These are phyloP conservation scores for Gautieria morchelliformis DNA, from an alignment of 768 basidiomycete genomes.

Conservation along the genomic window DNA sequence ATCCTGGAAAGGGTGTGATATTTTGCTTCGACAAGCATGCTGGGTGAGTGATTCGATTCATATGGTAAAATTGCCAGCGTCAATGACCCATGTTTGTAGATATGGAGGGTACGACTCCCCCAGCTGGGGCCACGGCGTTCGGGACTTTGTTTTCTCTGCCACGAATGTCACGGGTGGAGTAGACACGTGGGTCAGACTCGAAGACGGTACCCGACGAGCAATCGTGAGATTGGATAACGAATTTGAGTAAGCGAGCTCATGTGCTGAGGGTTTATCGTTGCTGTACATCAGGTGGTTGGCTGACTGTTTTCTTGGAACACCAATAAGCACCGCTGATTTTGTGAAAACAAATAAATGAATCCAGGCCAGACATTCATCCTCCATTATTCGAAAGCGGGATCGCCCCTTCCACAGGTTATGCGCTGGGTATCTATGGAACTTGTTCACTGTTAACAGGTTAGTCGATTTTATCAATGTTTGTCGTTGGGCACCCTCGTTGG, in stretches of 20 bases:
- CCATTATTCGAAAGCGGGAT: too few relatives aligned
- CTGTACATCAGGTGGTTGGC: neutral
- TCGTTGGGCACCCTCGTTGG: too few relatives aligned
- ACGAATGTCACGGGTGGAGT: slow-evolving; percentile 34
- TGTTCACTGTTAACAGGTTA: too few relatives aligned
- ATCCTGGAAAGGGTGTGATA: slow-evolving; percentile 48
- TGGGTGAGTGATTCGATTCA: slow-evolving; percentile 32
- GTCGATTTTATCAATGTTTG: too few relatives aligned
- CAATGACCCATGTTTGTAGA: slow-evolving; percentile 23
- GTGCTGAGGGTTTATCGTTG: neutral
- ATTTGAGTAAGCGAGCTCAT: slow-evolving; percentile 3
- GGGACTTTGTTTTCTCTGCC: slow-evolving; percentile 52
- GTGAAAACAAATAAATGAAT: too few relatives aligned
- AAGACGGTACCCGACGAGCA: slow-evolving; percentile 49
- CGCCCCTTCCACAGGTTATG: too few relatives aligned
- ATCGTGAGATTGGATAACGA: slow-evolving; percentile 31
- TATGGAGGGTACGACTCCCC: slow-evolving; percentile 51
- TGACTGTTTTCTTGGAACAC: neutral
- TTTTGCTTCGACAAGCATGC: slow-evolving; percentile 78
- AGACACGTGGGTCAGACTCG: slow-evolving; percentile 57
- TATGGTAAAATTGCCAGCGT: neutral
- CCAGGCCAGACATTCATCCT: too few relatives aligned
- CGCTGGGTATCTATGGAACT: too few relatives aligned
- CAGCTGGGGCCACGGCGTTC: slow-evolving; percentile 56
- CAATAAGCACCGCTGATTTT: too few relatives aligned